These are phyloP conservation scores for Lyophyllum atratum DNA, from an alignment of 768 basidiomycete genomes.

Conservation along the genomic window DNA sequence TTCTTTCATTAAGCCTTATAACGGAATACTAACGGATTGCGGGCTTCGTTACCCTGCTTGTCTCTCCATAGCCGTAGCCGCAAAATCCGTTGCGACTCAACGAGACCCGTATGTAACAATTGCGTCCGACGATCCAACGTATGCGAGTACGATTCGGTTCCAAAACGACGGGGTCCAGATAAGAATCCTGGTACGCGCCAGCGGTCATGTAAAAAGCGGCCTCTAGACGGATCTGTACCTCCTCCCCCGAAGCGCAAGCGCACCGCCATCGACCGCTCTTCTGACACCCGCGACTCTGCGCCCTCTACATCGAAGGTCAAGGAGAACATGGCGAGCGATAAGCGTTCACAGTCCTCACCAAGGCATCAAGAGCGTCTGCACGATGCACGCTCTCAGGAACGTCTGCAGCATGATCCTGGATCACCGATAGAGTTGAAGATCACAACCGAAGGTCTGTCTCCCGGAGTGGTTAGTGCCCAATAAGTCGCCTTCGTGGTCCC, in stretches of 20 bases:
- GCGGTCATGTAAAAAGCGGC: constrained; percentile 82
- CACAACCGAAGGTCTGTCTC: constrained; percentile 24
- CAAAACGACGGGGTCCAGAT: constrained; percentile 84
- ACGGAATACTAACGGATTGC: constrained; percentile 34
- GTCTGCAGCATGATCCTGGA: constrained; percentile 4
- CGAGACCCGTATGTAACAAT: constrained; percentile 79
- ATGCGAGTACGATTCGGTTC: constrained; percentile 79
- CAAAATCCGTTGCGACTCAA: constrained; percentile 87
- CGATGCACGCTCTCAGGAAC: constrained; percentile 16
- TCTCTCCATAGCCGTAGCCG: constrained; percentile 64
- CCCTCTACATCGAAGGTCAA: constrained; percentile 36
- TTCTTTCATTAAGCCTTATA: constrained; percentile 42
- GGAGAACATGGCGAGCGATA: constrained; percentile 37
- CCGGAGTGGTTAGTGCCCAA: constrained; percentile 28
- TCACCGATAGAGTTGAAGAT: constrained; percentile 32
- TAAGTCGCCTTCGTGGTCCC: neutral
- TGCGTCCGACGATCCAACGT: constrained; percentile 76
- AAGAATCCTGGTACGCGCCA: constrained; percentile 84
- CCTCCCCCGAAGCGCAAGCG: constrained; percentile 59
- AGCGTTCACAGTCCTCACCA: constrained; percentile 23
- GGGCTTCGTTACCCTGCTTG: constrained; percentile 31
- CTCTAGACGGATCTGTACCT: constrained; percentile 51
- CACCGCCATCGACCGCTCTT: constrained; percentile 27
- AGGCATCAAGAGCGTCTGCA: constrained; percentile 26
- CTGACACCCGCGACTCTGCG: constrained; percentile 34